Base-by-base conservation (phyloP, 345 rosid genomes). In the Eutrema japonicum region DNA sequence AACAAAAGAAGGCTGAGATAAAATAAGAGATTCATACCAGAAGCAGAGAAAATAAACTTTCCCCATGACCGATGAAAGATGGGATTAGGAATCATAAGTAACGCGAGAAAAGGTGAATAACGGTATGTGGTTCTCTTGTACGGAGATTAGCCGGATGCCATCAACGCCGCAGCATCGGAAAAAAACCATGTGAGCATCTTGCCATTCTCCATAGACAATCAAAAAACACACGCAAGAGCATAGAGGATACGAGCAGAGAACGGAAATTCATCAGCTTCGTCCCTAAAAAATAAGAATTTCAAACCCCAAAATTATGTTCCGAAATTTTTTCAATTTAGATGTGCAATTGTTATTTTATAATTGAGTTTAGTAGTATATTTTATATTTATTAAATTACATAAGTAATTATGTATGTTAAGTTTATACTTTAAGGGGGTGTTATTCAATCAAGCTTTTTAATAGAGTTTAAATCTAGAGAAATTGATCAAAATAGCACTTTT, bases 141-240 rank as follows among this genome's bases (percentile, higher is more conserved):
- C 10, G 98, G 98, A 13, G 98, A 89, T 8, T 83, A 72, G 0
- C 94, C 90, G 0, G 89, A 86, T 6, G 90, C 96, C 89, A 93
- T 80, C 29, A 89, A 78, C 18, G 88, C 82, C 29, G 98, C 97
- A 41, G 96, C 98, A 73, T 93, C 98, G 0, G 98, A 90, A 51
- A 93, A 93, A n/a, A 93, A 89, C 90, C 97, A 93, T 83, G 81
- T 86, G 89, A 48, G 86, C 71, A 81, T 93, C 98, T 82, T 91
- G 96, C 97, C 97, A 91, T 80, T 93, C 96, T 38, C 98, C 98
- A 58, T 89, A 87, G 0, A 89, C 2, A 4, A 93, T 89, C 71
- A 93, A 76, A 48, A 85, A 47, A 78, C 55, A 16, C 16, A 16
- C 16, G 16, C 16, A 16, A 16, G 16, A 16, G 16, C 16, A 16